A percentile compares a stretch with the other conserved stretches of the same genome.
Evolutionary conservation across 148 eudicot genomes (phyloP).

Genomic region (Vaccinium myrtillus): DNA sequence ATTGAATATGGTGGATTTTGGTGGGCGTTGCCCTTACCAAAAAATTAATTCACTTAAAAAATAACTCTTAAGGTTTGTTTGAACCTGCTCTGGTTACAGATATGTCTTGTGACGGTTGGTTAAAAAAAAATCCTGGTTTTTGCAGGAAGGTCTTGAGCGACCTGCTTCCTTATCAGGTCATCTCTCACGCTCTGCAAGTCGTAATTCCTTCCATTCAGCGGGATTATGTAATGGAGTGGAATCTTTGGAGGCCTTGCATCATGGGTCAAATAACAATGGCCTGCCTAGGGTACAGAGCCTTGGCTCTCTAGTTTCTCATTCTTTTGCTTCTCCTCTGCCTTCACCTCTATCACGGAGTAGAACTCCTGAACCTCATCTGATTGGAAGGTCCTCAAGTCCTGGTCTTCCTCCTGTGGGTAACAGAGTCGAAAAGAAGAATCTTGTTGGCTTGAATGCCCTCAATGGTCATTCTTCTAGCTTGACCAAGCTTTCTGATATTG

Average conservation of each 20-base stretch:
- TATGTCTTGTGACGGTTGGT: not conserved
- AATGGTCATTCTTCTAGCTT: slow-evolving; percentile 35
- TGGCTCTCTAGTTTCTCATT: slow-evolving; percentile 28
- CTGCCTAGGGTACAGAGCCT: slow-evolving; percentile 33
- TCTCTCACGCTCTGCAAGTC: slow-evolving; percentile 36
- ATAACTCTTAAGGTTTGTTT: not conserved
- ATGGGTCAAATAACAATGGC: slow-evolving; percentile 12
- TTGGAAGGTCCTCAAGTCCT: slow-evolving; percentile 29
- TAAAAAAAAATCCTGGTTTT: not conserved
- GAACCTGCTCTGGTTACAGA: not conserved
- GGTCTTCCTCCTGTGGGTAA: slow-evolving; percentile 22
- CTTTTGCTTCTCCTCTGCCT: slow-evolving; percentile 29
- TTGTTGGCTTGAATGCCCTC: slow-evolving; percentile 13
- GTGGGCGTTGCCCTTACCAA: too few relatives aligned
- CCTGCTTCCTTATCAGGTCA: slow-evolving; percentile 31
- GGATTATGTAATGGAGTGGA: slow-evolving; percentile 28
- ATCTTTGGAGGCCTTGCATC: slow-evolving; percentile 20
- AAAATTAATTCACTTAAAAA: not conserved
- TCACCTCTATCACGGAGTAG: slow-evolving; percentile 27
- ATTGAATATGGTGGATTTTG: not conserved
- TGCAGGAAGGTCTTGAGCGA: slow-evolving; percentile 56
- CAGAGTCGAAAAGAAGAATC: slow-evolving; percentile 23
- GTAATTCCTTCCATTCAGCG: slow-evolving; percentile 31
- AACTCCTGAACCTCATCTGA: slow-evolving; percentile 37
- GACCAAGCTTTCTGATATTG: slow-evolving; percentile 42